phyloP scores from a whole-genome alignment of 192 early-diverging fungal species.

The Haplosporangium gracile region DNA sequence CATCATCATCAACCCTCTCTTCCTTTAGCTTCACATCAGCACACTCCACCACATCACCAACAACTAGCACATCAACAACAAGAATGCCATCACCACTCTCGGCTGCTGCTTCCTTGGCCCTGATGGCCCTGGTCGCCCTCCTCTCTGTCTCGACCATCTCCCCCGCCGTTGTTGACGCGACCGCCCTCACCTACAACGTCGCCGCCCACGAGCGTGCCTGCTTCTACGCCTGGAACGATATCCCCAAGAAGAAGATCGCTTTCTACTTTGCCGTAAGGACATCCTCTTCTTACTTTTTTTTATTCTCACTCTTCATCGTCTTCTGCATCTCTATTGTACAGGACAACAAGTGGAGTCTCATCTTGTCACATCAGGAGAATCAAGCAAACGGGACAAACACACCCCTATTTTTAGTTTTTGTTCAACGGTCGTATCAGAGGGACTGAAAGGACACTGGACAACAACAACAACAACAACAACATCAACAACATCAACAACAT shows the following conservation, averaged over 20 bases:
- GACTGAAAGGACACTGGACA: neutral
- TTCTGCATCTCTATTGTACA: neutral
- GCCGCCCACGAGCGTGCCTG: slow-evolving; percentile 92
- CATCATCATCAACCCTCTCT: neutral
- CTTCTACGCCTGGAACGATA: slow-evolving; percentile 87
- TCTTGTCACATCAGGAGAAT: neutral
- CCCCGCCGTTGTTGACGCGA: slow-evolving; percentile 51
- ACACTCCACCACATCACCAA: neutral
- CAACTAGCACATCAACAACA: neutral
- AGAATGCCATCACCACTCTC: slow-evolving; percentile 37
- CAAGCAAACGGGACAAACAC: neutral
- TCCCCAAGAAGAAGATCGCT: slow-evolving; percentile 90
- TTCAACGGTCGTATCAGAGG: neutral
- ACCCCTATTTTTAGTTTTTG: neutral
- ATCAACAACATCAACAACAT: neutral
- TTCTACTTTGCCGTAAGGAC: slow-evolving; percentile 97
- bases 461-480: neutral
- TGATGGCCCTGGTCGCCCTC: slow-evolving; percentile 44
- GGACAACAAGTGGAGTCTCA: neutral
- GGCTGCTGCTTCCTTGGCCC: slow-evolving; percentile 28
- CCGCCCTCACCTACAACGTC: slow-evolving; percentile 86
- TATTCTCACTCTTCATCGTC: neutral
- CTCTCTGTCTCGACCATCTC: slow-evolving; percentile 40
- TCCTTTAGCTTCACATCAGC: neutral
- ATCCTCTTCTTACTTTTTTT: neutral